Evolutionary conservation across 495 filamentous ascomycete genomes (phyloP), one percentile per base, ranked within the genome.

Genomic region (Penicillium tannophilum): DNA sequence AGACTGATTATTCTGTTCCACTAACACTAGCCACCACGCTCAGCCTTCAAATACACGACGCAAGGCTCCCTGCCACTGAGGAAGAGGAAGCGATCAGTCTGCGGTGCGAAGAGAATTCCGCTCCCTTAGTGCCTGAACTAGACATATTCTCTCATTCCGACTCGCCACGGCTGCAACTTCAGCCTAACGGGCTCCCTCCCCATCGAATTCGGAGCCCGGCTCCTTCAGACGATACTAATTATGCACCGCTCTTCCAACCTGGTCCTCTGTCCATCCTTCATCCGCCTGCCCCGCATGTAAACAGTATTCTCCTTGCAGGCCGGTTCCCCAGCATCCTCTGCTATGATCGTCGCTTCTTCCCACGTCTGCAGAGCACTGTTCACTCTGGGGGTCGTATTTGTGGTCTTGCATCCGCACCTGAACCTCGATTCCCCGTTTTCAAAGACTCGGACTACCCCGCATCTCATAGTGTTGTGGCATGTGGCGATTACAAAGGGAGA

Each of bases 401-500:
- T 60, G 86, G 86, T 55, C 83, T 98, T 61, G 75, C 90, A 0
- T 87, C 86, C 4, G 81, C 93, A 24, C 90, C 90, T 10, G 87
- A 83, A 67, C 87, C 88, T 3, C 70, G 63, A 19, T 79, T 79
- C 46, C 75, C 77, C 17, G 65, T 76, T 20, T 73, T 69, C 79
- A 80, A 65, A 67, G 78, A 72, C 67, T 84, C 58, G 72, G 81
- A 35, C 48, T 86, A 55, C 7, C 76, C 75, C 9, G 80, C 82
- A 3, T 80, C 82, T 11, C 78, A 85, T 52, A 89, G 84, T 6
- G 74, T 98, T 42, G 84, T 93, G 35, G 92, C 92, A 17, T 90
- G 89, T 56, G 93, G 92, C n/a, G 92, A 96, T 69, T 98, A 98
- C 74, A 95, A 95, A 58, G 91, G 90, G 19, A 89, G 93, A 66